A percentile compares a stretch with the other conserved stretches of the same genome.
Evolutionary conservation across 208 protist genomes (phyloP).

Genomic region (Endotrypanum monterogeii): DNA sequence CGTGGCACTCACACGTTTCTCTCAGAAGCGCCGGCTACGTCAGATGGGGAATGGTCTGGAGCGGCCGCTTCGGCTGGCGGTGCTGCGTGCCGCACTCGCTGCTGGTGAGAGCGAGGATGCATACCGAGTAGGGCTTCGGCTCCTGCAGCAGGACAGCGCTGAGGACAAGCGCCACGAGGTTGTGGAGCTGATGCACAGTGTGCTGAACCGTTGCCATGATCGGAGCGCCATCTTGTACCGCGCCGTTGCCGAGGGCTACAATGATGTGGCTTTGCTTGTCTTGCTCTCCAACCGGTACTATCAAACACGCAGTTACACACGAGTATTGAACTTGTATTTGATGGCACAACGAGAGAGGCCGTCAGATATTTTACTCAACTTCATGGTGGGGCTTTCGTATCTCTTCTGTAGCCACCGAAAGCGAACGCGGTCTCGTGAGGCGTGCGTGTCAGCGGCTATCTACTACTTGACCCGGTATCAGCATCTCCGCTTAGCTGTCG

Average conservation of each 20-base stretch:
- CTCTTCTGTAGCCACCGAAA: slow-evolving; percentile 81
- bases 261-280: slow-evolving; percentile 57
- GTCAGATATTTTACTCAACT: slow-evolving; percentile 66
- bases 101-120: slow-evolving; percentile 82
- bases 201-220: slow-evolving; percentile 68
- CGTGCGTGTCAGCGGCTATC: slow-evolving; percentile 69
- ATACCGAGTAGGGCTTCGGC: slow-evolving; percentile 73
- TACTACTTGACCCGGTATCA: slow-evolving; percentile 83
- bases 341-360: slow-evolving; percentile 60
- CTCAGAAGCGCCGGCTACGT: slow-evolving; percentile 46
- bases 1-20: slow-evolving; percentile 61
- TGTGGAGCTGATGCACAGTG: slow-evolving; percentile 77
- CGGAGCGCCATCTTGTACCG: slow-evolving; percentile 53
- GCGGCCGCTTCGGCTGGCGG: slow-evolving; percentile 73
- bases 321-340: slow-evolving; percentile 77
- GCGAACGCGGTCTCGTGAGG: slow-evolving; percentile 57
- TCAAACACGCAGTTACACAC: slow-evolving; percentile 67
- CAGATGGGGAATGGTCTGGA: slow-evolving; percentile 52
- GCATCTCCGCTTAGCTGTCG: slow-evolving; percentile 45
- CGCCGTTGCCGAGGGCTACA: slow-evolving; percentile 47
- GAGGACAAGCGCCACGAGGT: slow-evolving; percentile 63
- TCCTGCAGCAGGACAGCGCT: slow-evolving; percentile 71
- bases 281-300: slow-evolving; percentile 85
- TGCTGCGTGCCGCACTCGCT: slow-evolving; percentile 77
- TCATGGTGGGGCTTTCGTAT: slow-evolving; percentile 79